Evolutionary conservation across 2,329 filamentous ascomycete species (phyloP).

Genomic region (Verticillium zaregamsianum): DNA sequence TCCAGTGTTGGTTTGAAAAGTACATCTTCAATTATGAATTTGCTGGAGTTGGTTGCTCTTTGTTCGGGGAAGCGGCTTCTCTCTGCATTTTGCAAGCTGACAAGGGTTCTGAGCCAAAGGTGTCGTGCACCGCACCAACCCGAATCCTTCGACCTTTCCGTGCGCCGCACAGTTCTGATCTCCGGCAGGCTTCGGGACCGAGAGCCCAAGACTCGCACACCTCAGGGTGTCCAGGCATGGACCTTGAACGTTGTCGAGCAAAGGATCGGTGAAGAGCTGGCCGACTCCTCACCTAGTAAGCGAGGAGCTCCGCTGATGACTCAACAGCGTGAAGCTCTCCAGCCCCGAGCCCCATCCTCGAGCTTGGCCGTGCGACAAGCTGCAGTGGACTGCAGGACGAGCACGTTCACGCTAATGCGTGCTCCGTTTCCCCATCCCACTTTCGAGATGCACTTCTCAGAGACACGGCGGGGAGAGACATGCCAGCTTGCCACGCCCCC

Average conservation of each 20-base stretch:
- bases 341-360: neutral
- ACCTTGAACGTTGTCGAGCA: neutral
- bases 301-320: neutral
- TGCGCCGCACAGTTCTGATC: no score
- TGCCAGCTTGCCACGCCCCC: neutral
- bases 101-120: no score
- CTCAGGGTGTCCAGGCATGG: neutral
- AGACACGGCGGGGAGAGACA: conserved; percentile 6
- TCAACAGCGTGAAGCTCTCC: neutral
- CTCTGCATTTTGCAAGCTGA: no score
- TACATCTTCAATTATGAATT: no score
- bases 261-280: neutral
- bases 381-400: conserved; percentile 8
- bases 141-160: no score
- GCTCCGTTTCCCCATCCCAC: neutral
- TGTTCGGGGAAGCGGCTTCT: no score
- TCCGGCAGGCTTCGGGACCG: no score
- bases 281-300: neutral
- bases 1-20: no score
- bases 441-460: neutral
- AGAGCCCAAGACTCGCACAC: no score
- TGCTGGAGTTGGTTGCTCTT: no score
- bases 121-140: no score
- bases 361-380: conserved; percentile 11
- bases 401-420: conserved; percentile 12